phyloP scores from a whole-genome alignment of 345 rosid genomes.

The Syzygium aqueum region DNA sequence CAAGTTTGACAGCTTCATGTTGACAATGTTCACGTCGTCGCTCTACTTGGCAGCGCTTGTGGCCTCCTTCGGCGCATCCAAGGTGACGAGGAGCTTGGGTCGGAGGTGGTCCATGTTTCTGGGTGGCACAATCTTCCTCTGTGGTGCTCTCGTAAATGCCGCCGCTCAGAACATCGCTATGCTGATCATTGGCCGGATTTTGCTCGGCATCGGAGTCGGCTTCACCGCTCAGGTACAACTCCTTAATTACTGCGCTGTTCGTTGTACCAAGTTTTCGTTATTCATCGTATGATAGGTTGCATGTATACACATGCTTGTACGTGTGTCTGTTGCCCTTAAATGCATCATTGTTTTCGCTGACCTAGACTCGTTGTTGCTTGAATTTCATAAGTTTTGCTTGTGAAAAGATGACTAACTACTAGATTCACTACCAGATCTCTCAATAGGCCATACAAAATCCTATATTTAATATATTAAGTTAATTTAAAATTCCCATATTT shows the following conservation, averaged over 20 bases:
- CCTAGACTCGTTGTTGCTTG: background rate
- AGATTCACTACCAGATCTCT: background rate
- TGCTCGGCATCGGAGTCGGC: slow-evolving; percentile 46
- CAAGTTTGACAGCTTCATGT: slow-evolving; percentile 24
- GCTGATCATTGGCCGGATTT: slow-evolving; percentile 41
- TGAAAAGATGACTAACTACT: background rate
- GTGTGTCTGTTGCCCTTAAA: background rate
- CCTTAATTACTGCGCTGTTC: background rate
- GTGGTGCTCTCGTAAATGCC: slow-evolving; percentile 33
- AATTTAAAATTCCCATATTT: too few relatives aligned
- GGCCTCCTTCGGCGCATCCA: slow-evolving; percentile 35
- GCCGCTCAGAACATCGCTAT: slow-evolving; percentile 23
- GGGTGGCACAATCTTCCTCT: slow-evolving; percentile 32
- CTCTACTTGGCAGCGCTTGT: slow-evolving; percentile 39
- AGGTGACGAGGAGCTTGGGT: slow-evolving; percentile 28
- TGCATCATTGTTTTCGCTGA: background rate
- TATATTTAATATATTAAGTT: background rate
- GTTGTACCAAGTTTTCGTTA: background rate
- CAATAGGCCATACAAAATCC: background rate
- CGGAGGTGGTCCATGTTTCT: slow-evolving; percentile 25
- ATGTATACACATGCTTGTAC: background rate
- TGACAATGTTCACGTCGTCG: slow-evolving; percentile 44
- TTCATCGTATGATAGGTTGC: background rate
- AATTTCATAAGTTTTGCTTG: background rate
- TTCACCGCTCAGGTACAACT: slow-evolving; percentile 31